phyloP scores from a whole-genome alignment of 2,329 filamentous ascomycete species.

The Didymella glomerata region DNA sequence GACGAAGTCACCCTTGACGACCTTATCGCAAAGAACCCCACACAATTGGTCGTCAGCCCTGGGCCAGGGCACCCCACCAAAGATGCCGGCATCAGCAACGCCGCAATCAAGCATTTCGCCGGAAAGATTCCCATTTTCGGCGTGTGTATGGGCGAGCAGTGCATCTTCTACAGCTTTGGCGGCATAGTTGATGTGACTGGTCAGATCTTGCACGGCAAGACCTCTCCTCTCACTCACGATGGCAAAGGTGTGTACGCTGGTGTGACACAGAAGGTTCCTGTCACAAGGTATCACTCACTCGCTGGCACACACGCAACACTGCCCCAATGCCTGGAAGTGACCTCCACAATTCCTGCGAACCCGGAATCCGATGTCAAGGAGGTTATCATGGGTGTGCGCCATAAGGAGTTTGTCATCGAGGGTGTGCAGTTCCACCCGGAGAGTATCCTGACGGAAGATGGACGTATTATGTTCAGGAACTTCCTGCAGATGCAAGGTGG shows the following conservation, averaged over 20 bases:
- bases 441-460: constrained; percentile 91
- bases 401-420: constrained; percentile 90
- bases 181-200: constrained; percentile 91
- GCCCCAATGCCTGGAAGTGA: constrained; percentile 84
- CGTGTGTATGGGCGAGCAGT: constrained; percentile 99
- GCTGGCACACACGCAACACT: constrained; percentile 90
- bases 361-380: constrained; percentile 78
- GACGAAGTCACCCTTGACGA: constrained; percentile 89
- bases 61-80: constrained; percentile 91
- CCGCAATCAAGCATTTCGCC: constrained; percentile 87
- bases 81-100: constrained; percentile 92
- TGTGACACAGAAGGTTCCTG: constrained; percentile 80
- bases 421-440: constrained; percentile 98
- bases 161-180: constrained; percentile 93
- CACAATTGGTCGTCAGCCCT: constrained; percentile 92
- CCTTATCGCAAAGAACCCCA: constrained; percentile 82
- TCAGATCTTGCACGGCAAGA: constrained; percentile 97
- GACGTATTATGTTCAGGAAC: constrained; percentile 89
- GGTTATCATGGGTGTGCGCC: constrained; percentile 95
- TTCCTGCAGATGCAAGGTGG: constrained; percentile 88
- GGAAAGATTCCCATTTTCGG: constrained; percentile 95
- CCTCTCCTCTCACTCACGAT: constrained; percentile 88
- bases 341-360: constrained; percentile 80
- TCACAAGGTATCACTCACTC: constrained; percentile 95
- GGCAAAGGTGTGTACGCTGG: constrained; percentile 87